Conservation (phyloP, 371 early-diverging fungal species). For the Mucor piriformis region DNA sequence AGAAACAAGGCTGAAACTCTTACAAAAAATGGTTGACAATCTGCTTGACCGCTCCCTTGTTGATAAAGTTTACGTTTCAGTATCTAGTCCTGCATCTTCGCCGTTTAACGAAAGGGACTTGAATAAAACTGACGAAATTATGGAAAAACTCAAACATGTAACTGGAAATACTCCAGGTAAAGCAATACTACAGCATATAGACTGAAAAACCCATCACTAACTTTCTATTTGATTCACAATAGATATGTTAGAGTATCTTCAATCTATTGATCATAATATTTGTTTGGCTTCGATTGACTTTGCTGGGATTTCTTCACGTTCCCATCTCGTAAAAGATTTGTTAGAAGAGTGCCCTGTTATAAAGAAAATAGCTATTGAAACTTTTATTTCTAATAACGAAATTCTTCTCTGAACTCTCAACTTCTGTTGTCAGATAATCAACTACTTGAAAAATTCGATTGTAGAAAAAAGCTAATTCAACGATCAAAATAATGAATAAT, state of each 20-base stretch:
- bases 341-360: slow-evolving; percentile 17
- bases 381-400: slow-evolving; percentile 14
- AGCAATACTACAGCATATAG: slow-evolving; percentile 16
- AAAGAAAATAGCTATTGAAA: slow-evolving; percentile 17
- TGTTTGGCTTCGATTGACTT: slow-evolving; percentile 20
- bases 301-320: slow-evolving; percentile 15
- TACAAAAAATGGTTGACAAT: slow-evolving; percentile 9
- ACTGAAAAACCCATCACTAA: slow-evolving; percentile 19
- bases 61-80: slow-evolving; percentile 16
- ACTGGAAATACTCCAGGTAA: slow-evolving; percentile 24
- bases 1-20: slow-evolving; percentile 8
- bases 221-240: slow-evolving; percentile 23
- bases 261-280: slow-evolving; percentile 13
- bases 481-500: background rate
- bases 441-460: slow-evolving; percentile 16
- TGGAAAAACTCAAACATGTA: slow-evolving; percentile 16
- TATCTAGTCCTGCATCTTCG: slow-evolving; percentile 12
- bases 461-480: slow-evolving; percentile 10
- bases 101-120: slow-evolving; percentile 22
- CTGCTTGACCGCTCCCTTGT: slow-evolving; percentile 18
- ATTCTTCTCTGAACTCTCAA: slow-evolving; percentile 15
- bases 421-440: background rate
- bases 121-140: slow-evolving; percentile 20
- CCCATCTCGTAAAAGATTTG: slow-evolving; percentile 17
- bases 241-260: slow-evolving; percentile 20